Evolutionary conservation across 2,329 filamentous ascomycete species (phyloP).

Genomic region (Hymenoscyphus occultus): DNA sequence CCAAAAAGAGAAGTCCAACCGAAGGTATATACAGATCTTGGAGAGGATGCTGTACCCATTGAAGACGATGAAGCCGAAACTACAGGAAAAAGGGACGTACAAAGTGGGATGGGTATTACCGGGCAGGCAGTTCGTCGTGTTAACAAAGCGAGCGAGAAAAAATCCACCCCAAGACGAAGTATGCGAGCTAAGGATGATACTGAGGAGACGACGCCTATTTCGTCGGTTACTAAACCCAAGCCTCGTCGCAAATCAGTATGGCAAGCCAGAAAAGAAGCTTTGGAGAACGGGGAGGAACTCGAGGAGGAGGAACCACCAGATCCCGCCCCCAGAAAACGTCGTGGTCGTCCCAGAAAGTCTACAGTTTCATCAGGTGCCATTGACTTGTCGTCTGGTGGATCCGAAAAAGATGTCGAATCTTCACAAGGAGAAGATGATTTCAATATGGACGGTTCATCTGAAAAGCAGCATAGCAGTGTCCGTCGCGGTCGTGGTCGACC

Average conservation of each 20-base stretch:
- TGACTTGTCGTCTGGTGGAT: not conserved
- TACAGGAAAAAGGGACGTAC: conserved; percentile 11
- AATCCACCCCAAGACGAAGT: conserved; percentile 17
- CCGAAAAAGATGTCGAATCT: not conserved
- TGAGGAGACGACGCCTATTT: not conserved
- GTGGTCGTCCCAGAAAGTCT: conserved; percentile 3
- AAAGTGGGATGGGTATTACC: conserved; percentile 14
- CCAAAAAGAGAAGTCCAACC: conserved; percentile 24
- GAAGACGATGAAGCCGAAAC: conserved; percentile 27
- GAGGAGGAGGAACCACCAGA: not conserved
- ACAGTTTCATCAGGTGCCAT: conserved; percentile 5
- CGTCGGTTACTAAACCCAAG: conserved; percentile 20
- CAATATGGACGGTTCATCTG: not conserved
- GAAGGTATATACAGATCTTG: conserved; percentile 28
- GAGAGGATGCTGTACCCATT: conserved; percentile 27
- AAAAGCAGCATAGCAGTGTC: not conserved
- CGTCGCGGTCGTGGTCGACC: conserved; percentile 8
- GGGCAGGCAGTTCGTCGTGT: conserved; percentile 25
- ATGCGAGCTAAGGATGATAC: conserved; percentile 12
- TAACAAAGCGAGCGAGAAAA: conserved; percentile 16
- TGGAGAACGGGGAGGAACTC: conserved; percentile 16
- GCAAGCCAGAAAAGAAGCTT: conserved; percentile 30
- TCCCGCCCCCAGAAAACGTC: not conserved
- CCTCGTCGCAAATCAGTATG: conserved; percentile 29
- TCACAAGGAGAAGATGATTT: not conserved